These are phyloP conservation scores for Alternaria ethzedia DNA, from an alignment of 2,329 filamentous ascomycete species.

Conservation along the genomic window DNA sequence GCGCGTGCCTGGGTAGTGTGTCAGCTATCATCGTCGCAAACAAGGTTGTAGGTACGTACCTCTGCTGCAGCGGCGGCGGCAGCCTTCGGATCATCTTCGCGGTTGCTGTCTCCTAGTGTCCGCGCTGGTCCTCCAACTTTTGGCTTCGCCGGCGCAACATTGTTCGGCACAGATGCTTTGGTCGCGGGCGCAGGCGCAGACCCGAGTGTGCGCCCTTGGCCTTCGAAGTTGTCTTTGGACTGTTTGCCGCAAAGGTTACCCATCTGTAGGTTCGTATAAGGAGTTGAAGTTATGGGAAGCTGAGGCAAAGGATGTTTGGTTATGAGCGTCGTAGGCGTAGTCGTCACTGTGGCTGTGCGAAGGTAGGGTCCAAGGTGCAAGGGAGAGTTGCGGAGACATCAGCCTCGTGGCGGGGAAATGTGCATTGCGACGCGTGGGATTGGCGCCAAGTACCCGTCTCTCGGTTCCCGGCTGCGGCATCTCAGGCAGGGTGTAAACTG, in stretches of 20 bases:
- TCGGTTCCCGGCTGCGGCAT: constrained; percentile 12
- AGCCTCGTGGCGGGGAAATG: constrained; percentile 28
- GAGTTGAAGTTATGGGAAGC: neutral
- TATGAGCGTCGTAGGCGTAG: neutral
- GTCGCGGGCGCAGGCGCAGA: constrained; percentile 58
- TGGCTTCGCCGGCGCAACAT: constrained; percentile 45
- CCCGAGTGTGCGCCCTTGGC: constrained; percentile 75
- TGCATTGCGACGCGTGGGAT: constrained; percentile 12
- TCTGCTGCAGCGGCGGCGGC: constrained; percentile 84
- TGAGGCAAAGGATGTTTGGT: neutral
- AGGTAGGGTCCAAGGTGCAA: constrained; percentile 15
- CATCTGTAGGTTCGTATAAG: constrained; percentile 60
- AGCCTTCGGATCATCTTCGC: constrained; percentile 66
- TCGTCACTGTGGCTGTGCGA: constrained; percentile 20
- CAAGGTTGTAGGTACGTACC: constrained; percentile 60
- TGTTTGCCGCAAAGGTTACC: constrained; percentile 83
- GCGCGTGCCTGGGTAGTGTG: constrained; percentile 66
- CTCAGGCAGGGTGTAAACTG: neutral
- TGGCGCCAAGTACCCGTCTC: constrained; percentile 29
- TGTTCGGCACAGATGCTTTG: constrained; percentile 48
- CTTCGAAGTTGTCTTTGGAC: constrained; percentile 67
- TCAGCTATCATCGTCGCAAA: constrained; percentile 8
- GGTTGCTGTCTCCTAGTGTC: constrained; percentile 64
- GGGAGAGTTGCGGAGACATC: constrained; percentile 17
- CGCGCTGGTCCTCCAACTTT: constrained; percentile 58